Evolutionary conservation across 305 asterid genomes (phyloP).

Genomic region (Solanum hybrid): DNA sequence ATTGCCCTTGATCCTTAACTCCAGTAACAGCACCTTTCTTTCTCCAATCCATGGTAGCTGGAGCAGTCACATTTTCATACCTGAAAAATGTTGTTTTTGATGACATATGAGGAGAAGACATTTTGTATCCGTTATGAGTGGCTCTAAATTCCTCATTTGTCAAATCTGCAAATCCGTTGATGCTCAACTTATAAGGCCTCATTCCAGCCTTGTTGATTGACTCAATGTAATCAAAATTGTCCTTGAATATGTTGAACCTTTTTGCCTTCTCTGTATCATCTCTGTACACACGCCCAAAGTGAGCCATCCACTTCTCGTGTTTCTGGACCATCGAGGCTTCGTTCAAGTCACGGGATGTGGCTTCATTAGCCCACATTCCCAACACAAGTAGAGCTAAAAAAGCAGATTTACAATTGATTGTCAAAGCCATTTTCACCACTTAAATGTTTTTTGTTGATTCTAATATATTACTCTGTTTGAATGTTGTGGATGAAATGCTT

Average conservation of each 20-base stretch:
- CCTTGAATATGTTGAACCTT: conserved; percentile 27
- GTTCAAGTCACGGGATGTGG: conserved; percentile 6
- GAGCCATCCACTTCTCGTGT: conserved; percentile 29
- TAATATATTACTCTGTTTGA: neutral
- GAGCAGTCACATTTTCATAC: conserved; percentile 10
- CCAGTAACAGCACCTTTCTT: neutral
- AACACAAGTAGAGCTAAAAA: conserved; percentile 2
- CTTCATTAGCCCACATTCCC: conserved; percentile 10
- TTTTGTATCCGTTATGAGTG: conserved; percentile 16
- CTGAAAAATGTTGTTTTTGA: neutral
- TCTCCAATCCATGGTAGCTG: conserved; percentile 24
- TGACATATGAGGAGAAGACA: neutral
- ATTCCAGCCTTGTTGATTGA: conserved; percentile 13
- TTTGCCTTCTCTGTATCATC: conserved; percentile 17
- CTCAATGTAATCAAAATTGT: conserved; percentile 33
- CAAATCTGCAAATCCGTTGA: conserved; percentile 34
- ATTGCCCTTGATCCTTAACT: too few species aligned
- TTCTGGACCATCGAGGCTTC: conserved; percentile 14
- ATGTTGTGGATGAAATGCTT: neutral
- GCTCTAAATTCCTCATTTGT: conserved; percentile 26
- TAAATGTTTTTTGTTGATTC: neutral
- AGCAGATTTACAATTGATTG: neutral
- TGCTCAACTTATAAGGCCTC: conserved; percentile 22
- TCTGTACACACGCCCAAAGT: conserved; percentile 19
- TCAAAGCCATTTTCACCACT: conserved; percentile 10